Evolutionary conservation across 768 basidiomycete genomes (phyloP).

Genomic region (Calocera viscosa): DNA sequence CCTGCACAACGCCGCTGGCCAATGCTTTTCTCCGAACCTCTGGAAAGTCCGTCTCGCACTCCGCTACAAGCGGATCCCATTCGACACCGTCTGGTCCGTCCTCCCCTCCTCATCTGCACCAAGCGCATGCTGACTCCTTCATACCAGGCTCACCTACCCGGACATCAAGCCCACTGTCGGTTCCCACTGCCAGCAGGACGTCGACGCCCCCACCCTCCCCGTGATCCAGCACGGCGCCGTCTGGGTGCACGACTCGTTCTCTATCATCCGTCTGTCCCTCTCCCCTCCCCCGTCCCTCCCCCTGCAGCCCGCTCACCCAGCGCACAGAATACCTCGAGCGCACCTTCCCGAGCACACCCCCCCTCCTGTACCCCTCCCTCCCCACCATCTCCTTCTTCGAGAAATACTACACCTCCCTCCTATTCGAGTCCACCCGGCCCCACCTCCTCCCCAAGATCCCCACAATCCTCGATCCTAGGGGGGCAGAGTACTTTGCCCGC

Average conservation of each 20-base stretch:
- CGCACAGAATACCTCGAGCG: not conserved
- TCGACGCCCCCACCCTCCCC: not conserved
- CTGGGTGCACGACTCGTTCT: not conserved
- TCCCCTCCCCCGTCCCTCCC: not conserved
- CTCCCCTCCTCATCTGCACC: not conserved
- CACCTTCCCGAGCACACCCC: not conserved
- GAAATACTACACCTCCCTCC: not conserved
- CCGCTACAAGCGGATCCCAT: not conserved
- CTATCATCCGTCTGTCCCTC: not conserved
- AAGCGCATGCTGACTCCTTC: not conserved
- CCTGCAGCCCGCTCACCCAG: not conserved
- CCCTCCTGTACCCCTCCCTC: not conserved
- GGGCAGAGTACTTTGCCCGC: not conserved
- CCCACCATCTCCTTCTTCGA: not conserved
- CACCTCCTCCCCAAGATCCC: not conserved
- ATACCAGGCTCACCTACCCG: not conserved
- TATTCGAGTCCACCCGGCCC: not conserved
- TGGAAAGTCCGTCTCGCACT: not conserved
- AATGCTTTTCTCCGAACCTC: not conserved
- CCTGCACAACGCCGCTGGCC: not conserved
- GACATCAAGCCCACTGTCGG: slow-evolving; percentile 3
- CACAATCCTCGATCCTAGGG: not conserved
- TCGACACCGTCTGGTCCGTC: slow-evolving; percentile 1
- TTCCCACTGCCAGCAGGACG: not conserved
- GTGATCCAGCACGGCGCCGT: not conserved